Evolutionary conservation across 495 filamentous ascomycete species (phyloP), one percentile per base, ranked within the genome.

Genomic region (Aspergillus sclerotiicarbonarius): DNA sequence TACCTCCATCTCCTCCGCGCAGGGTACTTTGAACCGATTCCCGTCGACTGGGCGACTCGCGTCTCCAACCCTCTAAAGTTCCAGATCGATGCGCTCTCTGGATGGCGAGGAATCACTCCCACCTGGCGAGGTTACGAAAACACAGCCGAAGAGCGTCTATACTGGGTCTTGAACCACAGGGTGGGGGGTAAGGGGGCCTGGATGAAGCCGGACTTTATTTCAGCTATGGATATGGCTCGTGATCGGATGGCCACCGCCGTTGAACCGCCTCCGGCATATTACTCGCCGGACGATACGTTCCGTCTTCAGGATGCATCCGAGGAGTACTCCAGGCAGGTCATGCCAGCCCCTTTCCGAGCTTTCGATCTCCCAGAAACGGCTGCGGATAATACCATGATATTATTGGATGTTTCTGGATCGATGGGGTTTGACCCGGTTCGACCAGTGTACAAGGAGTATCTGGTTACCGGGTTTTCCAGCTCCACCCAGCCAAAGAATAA

Each of bases 11-110:
- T 79, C 29, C 73, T 80, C 13, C 69, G 69, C 44, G 77, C 77
- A 4, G 77, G 77, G 46, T 80, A 78, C 54, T 79, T 80, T 41
- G 77, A 80, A 60, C 75, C 77, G 5, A 80, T 80, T 46, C 75
- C 76, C 6, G 71, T 73, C 20, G 67, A 70, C 3, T 80, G 76
- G 76, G 73, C 73, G 20, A 64, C 61, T 20, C 66, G 59, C 19
- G 59, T 55, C 35, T 77, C 74, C 1, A 80, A 76, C 57, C 76
- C 75, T 21, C 62, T 80, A 9, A 76, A 75, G 35, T 79, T 80
- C 50, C 70, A 50, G 29, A 76, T 80, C 50, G 76, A 80, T 47
- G 67, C 75, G 3, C 57, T 69, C 9, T 61, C 64, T 16, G 76
- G 77, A 44, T 80, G 77, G 77, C 64, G 76, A 62, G 77, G 77